Conservation (phyloP, 1,284 basidiomycete species). For the Rhodotorula sp. region DNA sequence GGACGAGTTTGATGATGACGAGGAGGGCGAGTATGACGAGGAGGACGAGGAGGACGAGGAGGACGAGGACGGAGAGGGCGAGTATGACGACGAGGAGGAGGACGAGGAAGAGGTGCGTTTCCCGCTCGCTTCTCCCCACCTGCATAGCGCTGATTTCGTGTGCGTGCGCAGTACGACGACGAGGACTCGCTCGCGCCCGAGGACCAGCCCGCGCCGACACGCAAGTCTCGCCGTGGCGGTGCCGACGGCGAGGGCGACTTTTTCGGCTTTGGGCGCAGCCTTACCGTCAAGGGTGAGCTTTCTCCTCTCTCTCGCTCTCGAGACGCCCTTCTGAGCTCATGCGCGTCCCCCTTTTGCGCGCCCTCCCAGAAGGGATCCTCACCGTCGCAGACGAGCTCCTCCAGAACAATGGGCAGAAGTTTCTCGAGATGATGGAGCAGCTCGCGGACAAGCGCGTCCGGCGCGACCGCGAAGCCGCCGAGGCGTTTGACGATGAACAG, state of each 20-base stretch:
- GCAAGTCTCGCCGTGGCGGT: constrained; percentile 47
- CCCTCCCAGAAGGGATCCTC: constrained; percentile 73
- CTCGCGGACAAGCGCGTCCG: constrained; percentile 91
- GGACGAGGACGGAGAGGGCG: constrained; percentile 37
- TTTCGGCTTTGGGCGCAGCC: constrained; percentile 73
- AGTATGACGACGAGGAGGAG: constrained; percentile 36
- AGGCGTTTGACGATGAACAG: constrained; percentile 64
- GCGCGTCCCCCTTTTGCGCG: constrained; percentile 13
- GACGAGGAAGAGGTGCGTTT: constrained; percentile 40
- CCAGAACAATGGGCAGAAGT: constrained; percentile 98
- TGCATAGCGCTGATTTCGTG: neutral
- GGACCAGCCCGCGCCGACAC: constrained; percentile 56
- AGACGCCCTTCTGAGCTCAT: constrained; percentile 35
- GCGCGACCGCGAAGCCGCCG: constrained; percentile 85
- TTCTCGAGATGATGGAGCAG: constrained; percentile 99
- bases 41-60: constrained; percentile 37
- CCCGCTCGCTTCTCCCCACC: neutral
- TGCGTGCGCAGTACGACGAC: constrained; percentile 59
- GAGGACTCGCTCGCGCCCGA: constrained; percentile 57
- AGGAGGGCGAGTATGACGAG: constrained; percentile 49
- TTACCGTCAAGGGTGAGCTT: constrained; percentile 77
- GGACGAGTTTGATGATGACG: constrained; percentile 56
- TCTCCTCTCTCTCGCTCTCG: constrained; percentile 18
- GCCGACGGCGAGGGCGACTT: constrained; percentile 61
- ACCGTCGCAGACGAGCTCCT: constrained; percentile 98